Conservation (phyloP, 257 asterid genomes). For the Petunia axillaris region DNA sequence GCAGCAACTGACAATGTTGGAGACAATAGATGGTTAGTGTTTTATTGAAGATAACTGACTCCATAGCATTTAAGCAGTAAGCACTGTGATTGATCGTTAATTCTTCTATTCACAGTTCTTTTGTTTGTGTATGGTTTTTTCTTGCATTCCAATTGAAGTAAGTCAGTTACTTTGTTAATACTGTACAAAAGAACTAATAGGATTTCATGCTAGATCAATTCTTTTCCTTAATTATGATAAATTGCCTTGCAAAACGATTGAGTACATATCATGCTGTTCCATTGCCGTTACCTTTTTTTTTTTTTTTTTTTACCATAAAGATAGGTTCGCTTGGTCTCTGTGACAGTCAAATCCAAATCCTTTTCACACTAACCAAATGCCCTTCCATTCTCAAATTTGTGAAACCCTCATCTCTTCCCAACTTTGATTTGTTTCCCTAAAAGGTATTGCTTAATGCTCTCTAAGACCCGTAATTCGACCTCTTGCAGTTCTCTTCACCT, state of each 20-base stretch:
- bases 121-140: not conserved
- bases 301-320: not conserved
- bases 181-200: not conserved
- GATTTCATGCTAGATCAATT: not conserved
- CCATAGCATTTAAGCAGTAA: not conserved
- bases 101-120: not conserved
- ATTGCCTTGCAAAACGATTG: not conserved
- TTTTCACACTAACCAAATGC: constrained; percentile 3
- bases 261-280: not conserved
- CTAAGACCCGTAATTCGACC: constrained; percentile 8
- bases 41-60: constrained; percentile 13
- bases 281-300: too few relatives aligned
- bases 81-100: not conserved
- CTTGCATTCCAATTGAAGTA: not conserved
- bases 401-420: not conserved
- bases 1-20: constrained; percentile 80
- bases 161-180: constrained; percentile 8
- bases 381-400: constrained; percentile 9
- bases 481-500: constrained; percentile 80
- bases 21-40: constrained; percentile 78
- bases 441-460: constrained; percentile 12
- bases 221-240: not conserved
- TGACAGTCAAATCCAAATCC: not conserved
- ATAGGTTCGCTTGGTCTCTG: not conserved
- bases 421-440: not conserved